Evolutionary conservation across 139 green algal genomes (phyloP).

Genomic region (Monoraphidium neglectum): DNA sequence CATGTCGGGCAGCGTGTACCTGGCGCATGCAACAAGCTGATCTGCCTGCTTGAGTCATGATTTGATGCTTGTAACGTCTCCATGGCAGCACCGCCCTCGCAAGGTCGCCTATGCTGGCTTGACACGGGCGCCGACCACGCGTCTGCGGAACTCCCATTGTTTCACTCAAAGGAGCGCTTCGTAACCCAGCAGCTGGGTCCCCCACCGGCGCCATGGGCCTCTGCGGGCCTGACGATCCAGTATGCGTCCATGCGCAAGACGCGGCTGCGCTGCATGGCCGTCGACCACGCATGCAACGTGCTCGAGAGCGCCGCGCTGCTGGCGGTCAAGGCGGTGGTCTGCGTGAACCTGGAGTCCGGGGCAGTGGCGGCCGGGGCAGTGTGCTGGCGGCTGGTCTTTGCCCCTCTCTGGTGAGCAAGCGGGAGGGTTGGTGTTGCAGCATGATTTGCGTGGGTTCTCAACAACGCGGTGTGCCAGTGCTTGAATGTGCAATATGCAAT

Average conservation of each 20-base stretch:
- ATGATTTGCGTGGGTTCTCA: not conserved
- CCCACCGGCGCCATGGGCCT: constrained; percentile 19
- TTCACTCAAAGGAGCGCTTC: constrained; percentile 23
- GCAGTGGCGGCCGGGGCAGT: not conserved
- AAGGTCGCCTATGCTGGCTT: too few relatives aligned
- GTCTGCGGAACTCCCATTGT: not conserved
- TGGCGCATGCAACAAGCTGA: too few relatives aligned
- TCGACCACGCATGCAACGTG: constrained; percentile 25
- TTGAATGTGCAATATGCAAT: not conserved
- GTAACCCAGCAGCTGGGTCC: constrained; percentile 36
- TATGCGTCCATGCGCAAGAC: constrained; percentile 26
- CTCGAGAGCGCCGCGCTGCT: constrained; percentile 23
- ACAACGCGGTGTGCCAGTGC: not conserved
- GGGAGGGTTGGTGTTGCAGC: not conserved
- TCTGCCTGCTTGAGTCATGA: too few relatives aligned
- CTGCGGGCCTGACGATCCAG: constrained; percentile 30
- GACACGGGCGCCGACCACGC: too few relatives aligned
- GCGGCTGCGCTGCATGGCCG: not conserved
- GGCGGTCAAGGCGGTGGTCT: constrained; percentile 27
- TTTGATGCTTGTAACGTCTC: too few relatives aligned
- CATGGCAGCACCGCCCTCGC: too few relatives aligned
- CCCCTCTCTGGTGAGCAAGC: constrained; percentile 24
- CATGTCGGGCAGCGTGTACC: too few relatives aligned
- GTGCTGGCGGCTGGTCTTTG: constrained; percentile 11
- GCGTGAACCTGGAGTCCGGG: not conserved